phyloP scores from a whole-genome alignment of 179 eudicot species.

The Camellia oleifera region DNA sequence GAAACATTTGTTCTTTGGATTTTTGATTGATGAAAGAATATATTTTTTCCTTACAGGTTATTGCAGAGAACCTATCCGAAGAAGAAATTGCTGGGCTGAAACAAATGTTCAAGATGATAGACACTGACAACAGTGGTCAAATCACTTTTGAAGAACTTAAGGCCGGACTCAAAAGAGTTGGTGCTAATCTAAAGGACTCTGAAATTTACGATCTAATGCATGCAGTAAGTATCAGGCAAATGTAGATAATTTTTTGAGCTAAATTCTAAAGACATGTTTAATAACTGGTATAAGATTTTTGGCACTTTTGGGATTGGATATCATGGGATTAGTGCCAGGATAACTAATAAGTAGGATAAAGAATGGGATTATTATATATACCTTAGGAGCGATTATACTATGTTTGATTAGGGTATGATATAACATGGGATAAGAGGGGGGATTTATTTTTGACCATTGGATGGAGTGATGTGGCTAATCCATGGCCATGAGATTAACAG shows the following conservation, averaged over 20 bases:
- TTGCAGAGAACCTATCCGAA: constrained; percentile 55
- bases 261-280: not conserved
- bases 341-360: too few relatives aligned
- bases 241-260: not conserved
- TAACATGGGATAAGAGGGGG: too few relatives aligned
- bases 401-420: too few relatives aligned
- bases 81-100: constrained; percentile 66
- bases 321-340: too few relatives aligned
- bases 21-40: not conserved
- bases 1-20: not conserved
- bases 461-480: too few relatives aligned
- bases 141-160: constrained; percentile 61
- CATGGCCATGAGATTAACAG: too few relatives aligned
- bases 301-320: too few relatives aligned
- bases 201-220: constrained; percentile 58
- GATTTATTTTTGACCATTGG: too few relatives aligned
- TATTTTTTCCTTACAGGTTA: constrained; percentile 36
- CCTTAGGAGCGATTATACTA: too few relatives aligned
- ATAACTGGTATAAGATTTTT: too few relatives aligned
- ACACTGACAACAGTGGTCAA: constrained; percentile 56
- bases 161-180: constrained; percentile 49
- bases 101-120: constrained; percentile 66
- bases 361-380: too few relatives aligned
- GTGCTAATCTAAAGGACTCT: constrained; percentile 59
- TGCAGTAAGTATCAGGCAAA: constrained; percentile 43